Base-by-base conservation (phyloP, 306 rosid genomes). In the Prinsepia uniflora region DNA sequence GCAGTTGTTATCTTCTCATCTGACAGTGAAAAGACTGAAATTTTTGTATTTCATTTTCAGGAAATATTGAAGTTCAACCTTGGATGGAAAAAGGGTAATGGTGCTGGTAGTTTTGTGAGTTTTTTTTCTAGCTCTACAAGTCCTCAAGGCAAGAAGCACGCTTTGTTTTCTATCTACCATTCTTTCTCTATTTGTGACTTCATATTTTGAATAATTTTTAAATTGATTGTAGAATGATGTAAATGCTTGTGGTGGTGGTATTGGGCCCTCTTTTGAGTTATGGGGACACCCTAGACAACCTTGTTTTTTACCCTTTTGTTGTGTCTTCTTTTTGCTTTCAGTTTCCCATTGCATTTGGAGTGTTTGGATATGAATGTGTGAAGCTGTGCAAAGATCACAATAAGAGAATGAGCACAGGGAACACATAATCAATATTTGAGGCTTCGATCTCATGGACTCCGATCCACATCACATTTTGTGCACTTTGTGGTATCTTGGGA, bases 361-460 rank as follows among this genome's bases (percentile, higher is more conserved):
- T 93, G 64, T 93, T 85, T 76, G 93, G 97, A 4, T 87, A 73
- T 80, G 98, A 93, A 81, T 83, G 94, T 57, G 81, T 78, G 14
- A 93, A 87, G 82, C 70, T 93, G 72, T 85, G 87, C 80, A 83
- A 42, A 68, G 88, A 88, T 12, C 84, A 90, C 73, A 82, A 72
- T 64, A 88, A 80, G 86, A 88, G 96, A 57, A 70, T 80, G 73
- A 72, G 77, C 71, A 48, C 78, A 62, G 98, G 98, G 30, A 88
- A 81, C 69, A 8, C 60, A 5, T 88, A 84, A 59, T 73, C 72
- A 8, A 84, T 93, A 1, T 93, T 96, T n/a, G 96, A 81, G 81
- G 98, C 96, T 73, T 87, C 98, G 47, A 93, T 93, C 6, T 90
- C 75, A 50, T 90, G 97, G 96, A 93, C 84, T 71, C 84, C 78